Evolutionary conservation across 768 basidiomycete species (phyloP).

Genomic region (Macrocybe gigantea): DNA sequence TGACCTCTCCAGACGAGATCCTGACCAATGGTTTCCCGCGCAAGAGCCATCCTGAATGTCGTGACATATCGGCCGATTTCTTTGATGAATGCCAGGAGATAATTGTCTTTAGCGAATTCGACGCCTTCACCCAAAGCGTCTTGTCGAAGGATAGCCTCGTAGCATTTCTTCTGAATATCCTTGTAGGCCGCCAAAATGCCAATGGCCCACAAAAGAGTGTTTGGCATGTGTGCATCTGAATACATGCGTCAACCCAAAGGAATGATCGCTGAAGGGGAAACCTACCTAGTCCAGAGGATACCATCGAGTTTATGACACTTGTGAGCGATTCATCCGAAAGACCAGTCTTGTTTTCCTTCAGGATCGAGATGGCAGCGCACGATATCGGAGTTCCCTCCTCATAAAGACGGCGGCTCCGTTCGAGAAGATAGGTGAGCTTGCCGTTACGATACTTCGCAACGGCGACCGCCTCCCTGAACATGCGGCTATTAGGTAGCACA

Average conservation of each 20-base stretch:
- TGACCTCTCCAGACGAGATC: conserved; percentile 10
- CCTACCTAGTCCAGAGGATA: conserved; percentile 10
- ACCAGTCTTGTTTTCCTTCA: conserved; percentile 1
- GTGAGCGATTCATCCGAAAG: conserved; percentile 3
- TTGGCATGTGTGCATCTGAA: conserved; percentile 12
- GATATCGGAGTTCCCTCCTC: conserved; percentile 4
- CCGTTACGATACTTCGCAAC: conserved; percentile 10
- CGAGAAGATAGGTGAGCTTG: conserved; percentile 6
- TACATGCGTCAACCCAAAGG: background rate
- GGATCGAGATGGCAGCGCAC: conserved; percentile 8
- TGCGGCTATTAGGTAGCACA: conserved; percentile 5
- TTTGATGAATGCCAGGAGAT: conserved; percentile 10
- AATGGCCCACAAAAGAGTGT: conserved; percentile 10
- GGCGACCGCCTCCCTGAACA: conserved; percentile 7
- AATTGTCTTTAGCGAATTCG: conserved; percentile 5
- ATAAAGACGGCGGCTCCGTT: conserved; percentile 4
- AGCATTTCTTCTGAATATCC: conserved; percentile 8
- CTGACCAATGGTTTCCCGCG: conserved; percentile 10
- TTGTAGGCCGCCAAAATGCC: conserved; percentile 8
- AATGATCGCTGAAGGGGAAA: background rate
- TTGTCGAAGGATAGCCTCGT: conserved; percentile 7
- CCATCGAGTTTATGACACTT: conserved; percentile 6
- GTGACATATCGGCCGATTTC: conserved; percentile 11
- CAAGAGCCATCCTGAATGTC: conserved; percentile 10
- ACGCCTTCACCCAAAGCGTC: conserved; percentile 7